Percentiles rank a stretch among this genome's conserved stretches.
These are phyloP conservation scores for Acanthamoeba sp. DNA, from an alignment of 208 protist species.

Conservation along the genomic window DNA sequence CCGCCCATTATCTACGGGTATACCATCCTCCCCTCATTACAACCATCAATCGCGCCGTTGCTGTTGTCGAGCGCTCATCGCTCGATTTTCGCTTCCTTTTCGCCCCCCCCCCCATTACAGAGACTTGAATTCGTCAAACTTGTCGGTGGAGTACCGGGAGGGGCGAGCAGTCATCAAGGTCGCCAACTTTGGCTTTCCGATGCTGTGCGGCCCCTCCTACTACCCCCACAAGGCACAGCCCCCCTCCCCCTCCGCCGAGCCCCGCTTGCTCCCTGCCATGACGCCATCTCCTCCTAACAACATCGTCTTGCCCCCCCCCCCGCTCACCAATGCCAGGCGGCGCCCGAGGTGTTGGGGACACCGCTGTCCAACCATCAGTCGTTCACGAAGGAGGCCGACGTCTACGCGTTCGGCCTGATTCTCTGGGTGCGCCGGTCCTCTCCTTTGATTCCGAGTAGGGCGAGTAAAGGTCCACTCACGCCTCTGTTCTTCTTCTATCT, in stretches of 20 bases:
- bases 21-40: not conserved
- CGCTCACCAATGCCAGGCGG: too few species aligned
- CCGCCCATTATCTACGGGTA: constrained; percentile 61
- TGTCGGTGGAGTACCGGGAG: constrained; percentile 49
- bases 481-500: not conserved
- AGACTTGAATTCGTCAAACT: constrained; percentile 26
- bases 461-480: too few species aligned
- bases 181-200: constrained; percentile 68
- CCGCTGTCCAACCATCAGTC: not conserved
- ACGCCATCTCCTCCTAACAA: too few species aligned
- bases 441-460: not conserved
- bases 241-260: too few species aligned
- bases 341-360: constrained; percentile 29
- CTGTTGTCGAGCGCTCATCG: not conserved
- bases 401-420: constrained; percentile 38
- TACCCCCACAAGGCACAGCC: not conserved
- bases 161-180: constrained; percentile 59
- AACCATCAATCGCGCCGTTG: not conserved
- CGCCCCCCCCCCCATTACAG: not conserved
- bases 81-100: not conserved
- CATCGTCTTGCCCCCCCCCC: too few species aligned
- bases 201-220: constrained; percentile 16
- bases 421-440: constrained; percentile 23
- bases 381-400: constrained; percentile 50
- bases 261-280: too few species aligned